These are phyloP conservation scores for Tulasnella sp. DNA, from an alignment of 768 basidiomycete genomes.

Conservation along the genomic window DNA sequence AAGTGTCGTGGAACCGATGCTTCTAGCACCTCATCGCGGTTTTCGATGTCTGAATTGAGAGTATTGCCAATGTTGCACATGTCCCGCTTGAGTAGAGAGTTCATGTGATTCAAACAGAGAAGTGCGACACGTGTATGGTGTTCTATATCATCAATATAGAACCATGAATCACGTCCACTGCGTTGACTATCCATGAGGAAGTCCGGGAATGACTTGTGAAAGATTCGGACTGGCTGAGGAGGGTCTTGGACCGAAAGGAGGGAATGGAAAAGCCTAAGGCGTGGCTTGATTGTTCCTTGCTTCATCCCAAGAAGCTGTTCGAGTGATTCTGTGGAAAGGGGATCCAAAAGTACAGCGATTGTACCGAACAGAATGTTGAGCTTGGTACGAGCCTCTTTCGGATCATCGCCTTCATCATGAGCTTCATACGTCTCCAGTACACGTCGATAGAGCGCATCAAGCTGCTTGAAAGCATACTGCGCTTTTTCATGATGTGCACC, in stretches of 20 bases:
- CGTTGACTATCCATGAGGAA: slow-evolving; percentile 6
- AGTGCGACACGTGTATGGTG: neutral
- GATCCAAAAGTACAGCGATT: slow-evolving; percentile 5
- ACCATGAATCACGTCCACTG: neutral
- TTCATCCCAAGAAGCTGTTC: neutral
- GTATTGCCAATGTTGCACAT: neutral
- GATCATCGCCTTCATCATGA: neutral
- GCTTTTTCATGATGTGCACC: neutral
- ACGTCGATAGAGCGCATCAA: neutral
- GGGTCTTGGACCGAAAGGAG: neutral
- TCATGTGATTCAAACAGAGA: neutral
- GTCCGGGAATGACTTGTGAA: slow-evolving; percentile 11
- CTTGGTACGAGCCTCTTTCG: neutral
- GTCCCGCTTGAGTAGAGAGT: neutral
- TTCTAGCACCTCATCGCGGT: neutral
- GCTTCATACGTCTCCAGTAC: neutral
- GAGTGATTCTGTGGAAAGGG: slow-evolving; percentile 3
- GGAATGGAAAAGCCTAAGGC: neutral
- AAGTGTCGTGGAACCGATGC: neutral
- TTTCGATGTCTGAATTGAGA: neutral
- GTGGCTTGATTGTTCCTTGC: neutral
- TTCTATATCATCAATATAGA: neutral
- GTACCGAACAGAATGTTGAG: neutral
- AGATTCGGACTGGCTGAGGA: slow-evolving; percentile 2
- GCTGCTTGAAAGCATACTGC: neutral